Conservation (phyloP, 2,329 filamentous ascomycete species). For the Cladophialophora immunda region DNA sequence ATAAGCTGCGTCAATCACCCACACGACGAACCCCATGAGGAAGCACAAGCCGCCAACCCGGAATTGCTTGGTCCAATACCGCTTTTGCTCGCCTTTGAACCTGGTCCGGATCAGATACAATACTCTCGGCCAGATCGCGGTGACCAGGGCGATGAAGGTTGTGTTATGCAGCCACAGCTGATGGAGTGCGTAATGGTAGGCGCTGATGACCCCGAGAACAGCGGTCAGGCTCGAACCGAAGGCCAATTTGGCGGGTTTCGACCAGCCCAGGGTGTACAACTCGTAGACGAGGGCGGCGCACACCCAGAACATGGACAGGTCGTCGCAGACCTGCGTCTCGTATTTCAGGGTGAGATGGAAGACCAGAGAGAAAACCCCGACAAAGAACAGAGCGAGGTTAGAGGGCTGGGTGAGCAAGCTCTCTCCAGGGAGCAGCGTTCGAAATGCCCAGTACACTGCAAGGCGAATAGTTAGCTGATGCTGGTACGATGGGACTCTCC, state of each 20-base stretch:
- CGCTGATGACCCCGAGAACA: slow-evolving; percentile 35
- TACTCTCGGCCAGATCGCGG: slow-evolving; percentile 34
- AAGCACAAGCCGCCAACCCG: slow-evolving; percentile 34
- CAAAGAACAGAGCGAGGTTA: slow-evolving; percentile 41
- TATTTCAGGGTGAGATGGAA: slow-evolving; percentile 43
- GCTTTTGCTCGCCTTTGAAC: slow-evolving; percentile 25
- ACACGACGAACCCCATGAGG: slow-evolving; percentile 37
- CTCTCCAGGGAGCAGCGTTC: slow-evolving; percentile 29
- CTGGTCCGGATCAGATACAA: slow-evolving; percentile 32
- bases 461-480: neutral
- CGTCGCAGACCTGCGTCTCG: slow-evolving; percentile 34
- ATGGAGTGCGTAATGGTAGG: slow-evolving; percentile 29
- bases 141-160: slow-evolving; percentile 32
- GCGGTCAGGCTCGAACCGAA: slow-evolving; percentile 29
- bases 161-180: slow-evolving; percentile 35
- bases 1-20: slow-evolving; percentile 42
- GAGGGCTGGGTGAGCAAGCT: slow-evolving; percentile 31
- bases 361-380: slow-evolving; percentile 39
- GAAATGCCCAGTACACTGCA: slow-evolving; percentile 37
- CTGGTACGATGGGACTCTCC: neutral
- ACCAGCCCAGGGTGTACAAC: slow-evolving; percentile 33
- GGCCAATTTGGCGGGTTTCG: slow-evolving; percentile 19
- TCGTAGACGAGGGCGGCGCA: slow-evolving; percentile 38
- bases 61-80: slow-evolving; percentile 32
- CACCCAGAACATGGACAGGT: slow-evolving; percentile 39